These are phyloP conservation scores for Clathrus columnatus DNA, from an alignment of 768 basidiomycete species.

Conservation along the genomic window DNA sequence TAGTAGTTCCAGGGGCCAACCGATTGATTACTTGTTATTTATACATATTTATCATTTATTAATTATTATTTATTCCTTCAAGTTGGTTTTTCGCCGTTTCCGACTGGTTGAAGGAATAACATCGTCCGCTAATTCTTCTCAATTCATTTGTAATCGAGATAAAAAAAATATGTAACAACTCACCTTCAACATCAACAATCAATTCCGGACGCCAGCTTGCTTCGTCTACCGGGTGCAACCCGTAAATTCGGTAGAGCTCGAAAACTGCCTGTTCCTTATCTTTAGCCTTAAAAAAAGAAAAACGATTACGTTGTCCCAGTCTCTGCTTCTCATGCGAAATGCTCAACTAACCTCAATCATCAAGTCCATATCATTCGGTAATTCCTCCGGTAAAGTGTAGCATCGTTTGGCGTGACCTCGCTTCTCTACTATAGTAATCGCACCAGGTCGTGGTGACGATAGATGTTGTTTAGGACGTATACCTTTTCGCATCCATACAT, in stretches of 20 bases:
- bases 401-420: conserved; percentile 85
- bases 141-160: too few relatives aligned
- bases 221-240: conserved; percentile 52
- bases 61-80: too few relatives aligned
- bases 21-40: too few relatives aligned
- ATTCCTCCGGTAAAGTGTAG: conserved; percentile 48
- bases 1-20: too few relatives aligned
- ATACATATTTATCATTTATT: too few relatives aligned
- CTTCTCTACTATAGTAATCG: conserved; percentile 73
- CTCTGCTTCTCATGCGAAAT: not conserved
- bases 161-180: not conserved
- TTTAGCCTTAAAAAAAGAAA: conserved; percentile 41
- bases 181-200: not conserved
- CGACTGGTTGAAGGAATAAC: too few relatives aligned
- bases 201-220: conserved; percentile 16
- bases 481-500: conserved; percentile 64
- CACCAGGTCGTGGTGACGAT: conserved; percentile 81
- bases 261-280: conserved; percentile 93
- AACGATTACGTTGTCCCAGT: not conserved
- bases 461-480: conserved; percentile 91
- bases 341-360: conserved; percentile 62
- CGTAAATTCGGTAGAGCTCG: conserved; percentile 72
- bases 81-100: too few relatives aligned
- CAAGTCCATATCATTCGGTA: conserved; percentile 71
- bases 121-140: too few relatives aligned